These are phyloP conservation scores for Claviceps sp. DNA, from an alignment of 2,329 filamentous ascomycete species.

Conservation along the genomic window DNA sequence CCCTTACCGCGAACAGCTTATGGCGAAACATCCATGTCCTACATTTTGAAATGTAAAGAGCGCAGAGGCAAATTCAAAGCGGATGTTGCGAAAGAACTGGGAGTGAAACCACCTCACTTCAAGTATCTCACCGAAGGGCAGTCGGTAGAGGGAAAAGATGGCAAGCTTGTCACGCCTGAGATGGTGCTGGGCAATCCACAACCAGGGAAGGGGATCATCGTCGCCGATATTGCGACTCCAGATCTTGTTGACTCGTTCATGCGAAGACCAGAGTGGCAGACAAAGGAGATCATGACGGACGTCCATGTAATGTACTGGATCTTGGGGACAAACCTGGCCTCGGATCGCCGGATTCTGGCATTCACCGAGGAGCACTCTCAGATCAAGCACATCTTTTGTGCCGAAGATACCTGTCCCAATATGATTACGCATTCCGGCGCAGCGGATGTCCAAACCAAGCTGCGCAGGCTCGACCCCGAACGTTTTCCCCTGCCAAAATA, in stretches of 20 bases:
- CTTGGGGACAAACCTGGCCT: constrained; percentile 53
- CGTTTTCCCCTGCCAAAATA: constrained; percentile 60
- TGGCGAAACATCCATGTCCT: constrained; percentile 60
- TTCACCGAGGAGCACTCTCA: constrained; percentile 54
- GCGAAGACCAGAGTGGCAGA: constrained; percentile 57
- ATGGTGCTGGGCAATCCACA: constrained; percentile 65
- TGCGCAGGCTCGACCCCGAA: constrained; percentile 59
- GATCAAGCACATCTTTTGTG: constrained; percentile 65
- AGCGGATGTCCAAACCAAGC: constrained; percentile 51
- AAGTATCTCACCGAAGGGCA: constrained; percentile 47
- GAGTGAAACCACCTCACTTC: constrained; percentile 47
- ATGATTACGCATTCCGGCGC: constrained; percentile 56
- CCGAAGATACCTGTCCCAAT: constrained; percentile 62
- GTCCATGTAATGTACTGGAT: constrained; percentile 69
- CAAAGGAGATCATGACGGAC: constrained; percentile 49
- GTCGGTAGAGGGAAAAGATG: constrained; percentile 49
- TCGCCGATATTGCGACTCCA: constrained; percentile 63
- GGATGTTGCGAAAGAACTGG: constrained; percentile 47
- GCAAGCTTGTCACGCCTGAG: constrained; percentile 61
- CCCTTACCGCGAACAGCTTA: constrained; percentile 55
- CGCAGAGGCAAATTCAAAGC: constrained; percentile 71
- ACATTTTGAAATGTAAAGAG: constrained; percentile 66
- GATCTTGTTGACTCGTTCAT: constrained; percentile 61
- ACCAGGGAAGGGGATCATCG: constrained; percentile 58
- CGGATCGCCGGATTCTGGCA: constrained; percentile 46